A percentile compares a stretch with the other conserved stretches of the same genome.
phyloP scores from a whole-genome alignment of 202 grass and related monocot species.

The Bolboschoenoplectus hybrid region DNA sequence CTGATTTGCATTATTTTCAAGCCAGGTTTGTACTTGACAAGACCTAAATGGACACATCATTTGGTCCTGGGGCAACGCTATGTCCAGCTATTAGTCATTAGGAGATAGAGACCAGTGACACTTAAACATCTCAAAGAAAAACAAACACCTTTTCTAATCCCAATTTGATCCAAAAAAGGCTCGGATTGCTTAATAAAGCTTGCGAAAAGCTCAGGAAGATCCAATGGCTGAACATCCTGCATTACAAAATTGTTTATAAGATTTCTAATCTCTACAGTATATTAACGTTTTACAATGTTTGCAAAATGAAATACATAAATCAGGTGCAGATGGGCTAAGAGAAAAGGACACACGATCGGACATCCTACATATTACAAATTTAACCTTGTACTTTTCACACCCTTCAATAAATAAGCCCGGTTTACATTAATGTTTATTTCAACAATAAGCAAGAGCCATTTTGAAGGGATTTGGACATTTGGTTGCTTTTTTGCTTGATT shows the following conservation, averaged over 20 bases:
- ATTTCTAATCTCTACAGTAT: constrained; percentile 3
- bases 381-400: neutral
- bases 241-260: constrained; percentile 37
- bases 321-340: neutral
- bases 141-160: constrained; percentile 78
- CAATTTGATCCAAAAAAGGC: constrained; percentile 92
- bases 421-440: neutral
- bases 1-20: neutral
- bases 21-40: constrained; percentile 17
- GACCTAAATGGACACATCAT: neutral
- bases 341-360: neutral
- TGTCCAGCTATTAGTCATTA: neutral
- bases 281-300: neutral
- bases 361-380: neutral
- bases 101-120: neutral
- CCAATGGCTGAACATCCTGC: constrained; percentile 82
- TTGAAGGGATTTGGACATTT: neutral
- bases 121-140: constrained; percentile 19
- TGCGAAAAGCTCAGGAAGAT: constrained; percentile 86
- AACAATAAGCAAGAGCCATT: neutral
- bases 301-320: neutral
- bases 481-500: neutral
- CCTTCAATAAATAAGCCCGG: neutral
- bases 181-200: constrained; percentile 93
- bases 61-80: neutral